Evolutionary conservation across 768 basidiomycete genomes (phyloP).

Genomic region (Sarcodon aspratus): DNA sequence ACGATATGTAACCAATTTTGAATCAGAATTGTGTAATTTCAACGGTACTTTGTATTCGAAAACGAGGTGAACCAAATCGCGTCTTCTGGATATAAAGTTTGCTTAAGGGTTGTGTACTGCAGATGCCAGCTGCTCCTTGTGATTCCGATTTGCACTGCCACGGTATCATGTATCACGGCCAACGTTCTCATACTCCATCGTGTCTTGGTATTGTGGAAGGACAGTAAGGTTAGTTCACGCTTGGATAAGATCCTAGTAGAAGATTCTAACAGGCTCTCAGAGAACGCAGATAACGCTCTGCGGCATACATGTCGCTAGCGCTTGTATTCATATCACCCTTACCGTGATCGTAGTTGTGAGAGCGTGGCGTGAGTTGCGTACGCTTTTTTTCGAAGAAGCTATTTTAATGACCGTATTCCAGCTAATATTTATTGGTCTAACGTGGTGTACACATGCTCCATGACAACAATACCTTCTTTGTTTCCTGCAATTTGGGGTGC

Average conservation of each 20-base stretch:
- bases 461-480: constrained; percentile 8
- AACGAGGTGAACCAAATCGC: too few species aligned
- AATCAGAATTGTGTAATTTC: too few species aligned
- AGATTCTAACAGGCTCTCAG: too few species aligned
- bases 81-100: too few species aligned
- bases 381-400: not conserved
- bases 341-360: constrained; percentile 14
- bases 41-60: too few species aligned
- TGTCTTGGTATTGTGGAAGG: constrained; percentile 24
- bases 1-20: too few species aligned
- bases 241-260: too few species aligned
- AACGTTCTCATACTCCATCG: constrained; percentile 22
- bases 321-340: constrained; percentile 10
- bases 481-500: constrained; percentile 19
- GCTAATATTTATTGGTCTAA: constrained; percentile 15
- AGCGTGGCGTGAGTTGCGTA: constrained; percentile 12
- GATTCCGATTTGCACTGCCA: too few species aligned
- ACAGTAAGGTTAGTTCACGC: constrained; percentile 8
- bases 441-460: constrained; percentile 15
- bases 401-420: constrained; percentile 4
- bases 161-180: not conserved
- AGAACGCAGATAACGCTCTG: too few species aligned
- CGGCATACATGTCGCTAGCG: constrained; percentile 5
- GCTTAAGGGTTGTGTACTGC: too few species aligned
- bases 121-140: too few species aligned